Evolutionary conservation across 768 basidiomycete genomes (phyloP).

Genomic region (Suillus spraguei): DNA sequence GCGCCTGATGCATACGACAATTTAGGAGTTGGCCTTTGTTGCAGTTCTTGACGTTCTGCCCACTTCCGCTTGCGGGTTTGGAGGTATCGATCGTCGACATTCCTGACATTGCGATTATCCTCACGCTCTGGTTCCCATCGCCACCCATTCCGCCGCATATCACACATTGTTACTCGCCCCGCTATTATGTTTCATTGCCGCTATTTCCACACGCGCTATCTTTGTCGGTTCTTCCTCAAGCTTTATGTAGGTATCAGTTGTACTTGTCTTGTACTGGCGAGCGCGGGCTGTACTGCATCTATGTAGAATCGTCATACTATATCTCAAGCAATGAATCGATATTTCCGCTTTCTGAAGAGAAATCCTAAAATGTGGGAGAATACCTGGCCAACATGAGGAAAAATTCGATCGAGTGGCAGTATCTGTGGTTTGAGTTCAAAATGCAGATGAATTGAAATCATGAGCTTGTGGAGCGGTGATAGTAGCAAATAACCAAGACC

Average conservation of each 20-base stretch:
- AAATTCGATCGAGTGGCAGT: neutral
- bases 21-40: conserved; percentile 14
- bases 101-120: conserved; percentile 28
- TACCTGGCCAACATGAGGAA: neutral
- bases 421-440: neutral
- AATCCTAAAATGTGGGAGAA: neutral
- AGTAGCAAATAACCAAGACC: neutral
- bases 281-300: conserved; percentile 33
- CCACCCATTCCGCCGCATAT: conserved; percentile 23
- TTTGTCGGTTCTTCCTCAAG: conserved; percentile 27
- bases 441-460: neutral
- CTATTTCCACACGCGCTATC: conserved; percentile 17
- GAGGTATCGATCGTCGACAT: conserved; percentile 18
- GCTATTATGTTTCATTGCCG: conserved; percentile 19
- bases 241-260: conserved; percentile 35
- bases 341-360: conserved; percentile 2
- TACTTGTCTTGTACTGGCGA: conserved; percentile 31
- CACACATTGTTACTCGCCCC: conserved; percentile 18
- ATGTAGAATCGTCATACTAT: conserved; percentile 29
- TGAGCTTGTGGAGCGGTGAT: neutral
- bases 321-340: conserved; percentile 14
- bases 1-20: conserved; percentile 22
- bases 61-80: conserved; percentile 31
- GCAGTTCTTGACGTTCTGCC: conserved; percentile 15
- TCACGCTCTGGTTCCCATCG: conserved; percentile 27